These are phyloP conservation scores for Aspergillus mulundensis DNA, from an alignment of 495 filamentous ascomycete species.

Conservation along the genomic window DNA sequence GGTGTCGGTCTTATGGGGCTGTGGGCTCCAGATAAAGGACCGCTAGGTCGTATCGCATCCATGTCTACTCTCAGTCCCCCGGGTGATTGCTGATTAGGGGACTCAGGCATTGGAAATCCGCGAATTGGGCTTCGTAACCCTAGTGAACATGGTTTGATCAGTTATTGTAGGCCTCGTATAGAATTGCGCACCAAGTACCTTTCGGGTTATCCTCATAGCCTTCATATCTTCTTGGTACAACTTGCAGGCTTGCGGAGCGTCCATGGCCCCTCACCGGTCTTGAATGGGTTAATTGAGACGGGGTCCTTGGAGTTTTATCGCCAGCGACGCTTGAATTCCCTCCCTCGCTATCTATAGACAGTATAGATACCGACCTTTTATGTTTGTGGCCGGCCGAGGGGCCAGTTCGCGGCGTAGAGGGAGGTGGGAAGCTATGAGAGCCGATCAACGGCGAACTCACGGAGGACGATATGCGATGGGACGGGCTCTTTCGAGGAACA, in stretches of 20 bases:
- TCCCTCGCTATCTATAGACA: conserved; percentile 73
- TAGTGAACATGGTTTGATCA: conserved; percentile 8
- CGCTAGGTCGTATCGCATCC: conserved; percentile 22
- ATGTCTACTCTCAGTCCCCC: conserved; percentile 30
- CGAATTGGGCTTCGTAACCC: conserved; percentile 25
- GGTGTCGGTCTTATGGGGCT: conserved; percentile 28
- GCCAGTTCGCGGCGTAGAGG: conserved; percentile 37
- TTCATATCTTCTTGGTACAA: conserved; percentile 55
- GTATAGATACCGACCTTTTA: conserved; percentile 86
- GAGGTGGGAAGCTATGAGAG: conserved; percentile 47
- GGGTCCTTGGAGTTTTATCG: conserved; percentile 38
- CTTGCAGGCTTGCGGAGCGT: conserved; percentile 80
- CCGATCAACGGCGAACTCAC: conserved; percentile 38
- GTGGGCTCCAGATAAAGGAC: conserved; percentile 22
- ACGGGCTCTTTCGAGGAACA: conserved; percentile 31
- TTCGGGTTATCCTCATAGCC: conserved; percentile 39
- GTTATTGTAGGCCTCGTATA: neutral
- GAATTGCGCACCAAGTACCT: conserved; percentile 28
- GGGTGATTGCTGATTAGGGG: conserved; percentile 23
- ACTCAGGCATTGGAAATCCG: conserved; percentile 28
- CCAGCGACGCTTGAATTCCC: conserved; percentile 18
- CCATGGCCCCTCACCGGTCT: conserved; percentile 62
- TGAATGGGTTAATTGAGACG: conserved; percentile 35
- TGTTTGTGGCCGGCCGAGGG: conserved; percentile 47
- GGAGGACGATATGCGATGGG: conserved; percentile 43